Evolutionary conservation across 805 yeast genomes (phyloP), one percentile per base, ranked within the genome.

Genomic region (Ogataea glucozyma): DNA sequence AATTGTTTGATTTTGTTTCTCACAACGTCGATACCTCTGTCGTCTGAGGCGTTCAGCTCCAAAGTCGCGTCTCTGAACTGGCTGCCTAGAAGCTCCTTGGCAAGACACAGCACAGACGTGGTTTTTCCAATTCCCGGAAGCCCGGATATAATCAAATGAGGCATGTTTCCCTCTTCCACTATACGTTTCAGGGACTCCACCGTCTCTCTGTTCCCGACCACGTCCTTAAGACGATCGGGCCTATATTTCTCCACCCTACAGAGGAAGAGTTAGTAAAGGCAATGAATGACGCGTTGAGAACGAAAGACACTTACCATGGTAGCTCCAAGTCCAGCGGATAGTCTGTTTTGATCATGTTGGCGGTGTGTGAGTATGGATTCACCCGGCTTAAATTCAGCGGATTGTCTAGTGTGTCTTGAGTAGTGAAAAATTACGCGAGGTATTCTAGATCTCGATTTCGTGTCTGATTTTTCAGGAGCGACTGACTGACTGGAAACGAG

Each of bases 91-190:
- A 93, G 66, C 58, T 86, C 95, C 40, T 79, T 75, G 0, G 98
- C 97, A 21, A 93, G 74, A 67, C 97, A 90, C 47, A 86, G 87
- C 5, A 93, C 79, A 2, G 97, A 85, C 0, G 99, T 93, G 2
- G 99, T 93, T 62, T 93, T 93, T 31, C 99, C 99, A 43, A 93
- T 91, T 53, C 99, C 99, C 2, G 99, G 99, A 34, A 88, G 69
- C 3, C 99, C 96, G n/a, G 93, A 84, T 33, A 93, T 85, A 54
- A 93, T 90, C 77, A 93, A 72, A 66, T 93, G 97, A 1, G 99
- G 98, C 88, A 93, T 85, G 65, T 93, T 93, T 23, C 99, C 99
- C 57, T 90, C 96, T 36, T 76, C 67, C 4, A 95, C 96, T 39
- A 93, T 90, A 47, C 88, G 78, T 56, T 83, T 78, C 41, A 93